Base-by-base conservation (phyloP, 495 filamentous ascomycete genomes). In the Glonium stellatum region DNA sequence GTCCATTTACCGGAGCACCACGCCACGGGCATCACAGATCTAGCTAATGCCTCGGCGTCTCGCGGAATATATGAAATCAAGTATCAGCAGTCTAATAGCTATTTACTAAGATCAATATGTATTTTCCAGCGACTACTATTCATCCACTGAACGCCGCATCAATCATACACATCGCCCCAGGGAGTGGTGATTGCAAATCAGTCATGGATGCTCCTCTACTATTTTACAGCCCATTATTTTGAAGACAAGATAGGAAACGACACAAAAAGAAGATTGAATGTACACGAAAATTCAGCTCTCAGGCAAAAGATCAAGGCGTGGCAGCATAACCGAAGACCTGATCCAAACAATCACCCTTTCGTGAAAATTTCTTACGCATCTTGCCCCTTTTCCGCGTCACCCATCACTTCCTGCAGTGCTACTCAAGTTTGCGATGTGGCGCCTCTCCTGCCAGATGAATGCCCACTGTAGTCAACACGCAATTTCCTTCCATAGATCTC, bases 401-500 rank as follows among this genome's bases (percentile, higher is more conserved):
- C 27, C 27, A 31, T 6, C 6, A 6, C 27, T 31, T 31, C 6
- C 6, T 6, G 27, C 27, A 31, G 27, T 31, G 27, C 2, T 2
- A 31, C 27, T 31, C 27, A 31, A 31, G 27, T 6, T 6, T 31
- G 27, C 27, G 2, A 9, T 18, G 44, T 12, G 22, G 44, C 5
- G 1, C 18, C 1, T 48, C 44, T 51, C 0, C 0, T 51, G 18
- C 10, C 13, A 27, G 4, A 23, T 31, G 48, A 51, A 8, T 25
- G 21, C 1, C 4, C 57, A 56, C 77, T 75, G 73, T 70, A 96
- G 69, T 90, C 87, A 6, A 96, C 58, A 31, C 76, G 77, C 64
- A 97, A 73, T 11, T 65, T 65, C 47, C 91, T 80, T 47, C 85
- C 88, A 67, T 84, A 84, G 5, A 95, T 72, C 44, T 76, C 70